These are phyloP conservation scores for Hypoxylon lienhwacheense DNA, from an alignment of 495 filamentous ascomycete species.

Conservation along the genomic window DNA sequence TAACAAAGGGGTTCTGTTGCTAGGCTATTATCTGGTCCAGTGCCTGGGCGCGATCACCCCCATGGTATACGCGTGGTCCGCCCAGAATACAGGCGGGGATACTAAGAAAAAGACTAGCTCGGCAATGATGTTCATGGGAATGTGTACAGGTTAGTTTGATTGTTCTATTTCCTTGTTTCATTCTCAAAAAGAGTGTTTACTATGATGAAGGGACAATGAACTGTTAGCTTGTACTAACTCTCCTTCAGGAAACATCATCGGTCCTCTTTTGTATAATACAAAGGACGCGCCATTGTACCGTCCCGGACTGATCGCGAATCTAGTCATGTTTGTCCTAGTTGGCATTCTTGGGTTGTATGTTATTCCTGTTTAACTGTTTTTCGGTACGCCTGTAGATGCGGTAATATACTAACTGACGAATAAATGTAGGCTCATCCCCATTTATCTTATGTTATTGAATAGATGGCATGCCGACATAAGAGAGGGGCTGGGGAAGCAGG, in stretches of 20 bases:
- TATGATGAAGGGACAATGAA: no score
- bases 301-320: constrained; percentile 57
- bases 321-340: constrained; percentile 46
- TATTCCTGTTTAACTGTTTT: not conserved
- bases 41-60: constrained; percentile 52
- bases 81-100: constrained; percentile 66
- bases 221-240: constrained; percentile 3
- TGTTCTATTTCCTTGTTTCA: no score
- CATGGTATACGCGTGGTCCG: constrained; percentile 67
- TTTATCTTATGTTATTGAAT: constrained; percentile 55
- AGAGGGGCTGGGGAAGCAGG: constrained; percentile 48
- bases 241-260: constrained; percentile 56
- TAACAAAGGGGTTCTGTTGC: constrained; percentile 45
- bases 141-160: constrained; percentile 53
- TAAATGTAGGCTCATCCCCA: constrained; percentile 40
- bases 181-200: no score
- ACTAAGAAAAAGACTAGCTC: constrained; percentile 69
- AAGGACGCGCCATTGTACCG: constrained; percentile 61
- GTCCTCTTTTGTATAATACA: constrained; percentile 63
- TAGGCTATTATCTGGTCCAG: constrained; percentile 48
- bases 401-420: constrained; percentile 4
- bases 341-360: constrained; percentile 45
- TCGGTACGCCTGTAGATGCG: not conserved
- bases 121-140: constrained; percentile 62
- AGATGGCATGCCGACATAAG: constrained; percentile 49